phyloP scores from a whole-genome alignment of 305 asterid species.

The Ruellia speciosa region DNA sequence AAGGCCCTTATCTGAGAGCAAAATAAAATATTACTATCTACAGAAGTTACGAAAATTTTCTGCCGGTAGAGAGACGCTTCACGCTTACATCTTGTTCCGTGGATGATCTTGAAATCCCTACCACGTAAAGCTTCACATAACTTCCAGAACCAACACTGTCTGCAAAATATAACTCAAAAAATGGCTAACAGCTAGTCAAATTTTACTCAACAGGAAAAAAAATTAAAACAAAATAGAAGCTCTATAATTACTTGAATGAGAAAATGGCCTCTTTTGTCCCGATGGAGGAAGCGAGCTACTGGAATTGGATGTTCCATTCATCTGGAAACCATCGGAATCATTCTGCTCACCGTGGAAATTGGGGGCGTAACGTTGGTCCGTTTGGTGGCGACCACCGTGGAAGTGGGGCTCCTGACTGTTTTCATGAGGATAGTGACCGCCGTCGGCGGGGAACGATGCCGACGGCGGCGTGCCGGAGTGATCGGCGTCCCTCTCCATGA shows the following conservation, averaged over 20 bases:
- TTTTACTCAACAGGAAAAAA: neutral
- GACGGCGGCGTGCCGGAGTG: conserved; percentile 28
- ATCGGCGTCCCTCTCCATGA: conserved; percentile 27
- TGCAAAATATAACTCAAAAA: conserved; percentile 21
- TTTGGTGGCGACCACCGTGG: conserved; percentile 24
- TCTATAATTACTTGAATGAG: conserved; percentile 29
- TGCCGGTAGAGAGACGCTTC: neutral
- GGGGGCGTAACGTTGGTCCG: conserved; percentile 28
- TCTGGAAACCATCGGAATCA: conserved; percentile 25
- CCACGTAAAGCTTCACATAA: conserved; percentile 65
- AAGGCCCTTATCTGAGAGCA: conserved; percentile 45
- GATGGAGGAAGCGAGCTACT: conserved; percentile 30
- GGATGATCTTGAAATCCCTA: conserved; percentile 51
- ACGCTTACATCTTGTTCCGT: conserved; percentile 69
- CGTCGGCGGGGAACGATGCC: conserved; percentile 31
- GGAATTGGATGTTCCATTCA: conserved; percentile 26
- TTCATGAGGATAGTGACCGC: conserved; percentile 22
- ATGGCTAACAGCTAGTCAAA: neutral
- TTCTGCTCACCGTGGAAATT: conserved; percentile 30
- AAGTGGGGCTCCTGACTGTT: conserved; percentile 18
- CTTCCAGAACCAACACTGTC: conserved; percentile 35
- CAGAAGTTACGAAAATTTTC: conserved; percentile 4
- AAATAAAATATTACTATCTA: neutral
- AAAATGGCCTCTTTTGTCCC: conserved; percentile 49
- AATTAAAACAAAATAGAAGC: neutral